phyloP scores from a whole-genome alignment of 495 filamentous ascomycete genomes.

The Emericellopsis terricola region DNA sequence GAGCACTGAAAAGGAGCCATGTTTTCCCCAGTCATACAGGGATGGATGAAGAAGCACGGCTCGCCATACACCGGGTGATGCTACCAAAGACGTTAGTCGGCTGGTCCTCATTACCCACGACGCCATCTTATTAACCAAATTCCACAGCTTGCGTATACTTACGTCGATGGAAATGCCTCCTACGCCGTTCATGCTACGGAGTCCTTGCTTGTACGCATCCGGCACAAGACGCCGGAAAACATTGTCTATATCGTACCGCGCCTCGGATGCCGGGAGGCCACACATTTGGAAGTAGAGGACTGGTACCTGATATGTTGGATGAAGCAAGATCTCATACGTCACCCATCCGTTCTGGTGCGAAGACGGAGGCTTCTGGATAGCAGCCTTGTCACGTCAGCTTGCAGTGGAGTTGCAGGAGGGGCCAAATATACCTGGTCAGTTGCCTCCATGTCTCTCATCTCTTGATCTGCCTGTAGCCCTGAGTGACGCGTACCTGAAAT shows the following conservation, averaged over 20 bases:
- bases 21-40: conserved; percentile 67
- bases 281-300: conserved; percentile 39
- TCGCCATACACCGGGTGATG: conserved; percentile 61
- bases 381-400: neutral
- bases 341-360: conserved; percentile 26
- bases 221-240: conserved; percentile 58
- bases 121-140: neutral
- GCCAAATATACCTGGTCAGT: conserved; percentile 22
- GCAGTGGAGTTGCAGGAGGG: neutral
- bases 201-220: conserved; percentile 32
- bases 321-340: conserved; percentile 40
- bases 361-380: too few relatives aligned
- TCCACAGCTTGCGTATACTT: conserved; percentile 28
- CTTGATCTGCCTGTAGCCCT: conserved; percentile 8
- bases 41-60: conserved; percentile 69
- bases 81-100: conserved; percentile 32
- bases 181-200: conserved; percentile 39
- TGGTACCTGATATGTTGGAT: conserved; percentile 36
- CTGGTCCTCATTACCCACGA: neutral
- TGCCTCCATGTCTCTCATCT: conserved; percentile 26
- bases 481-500: conserved; percentile 6
- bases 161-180: conserved; percentile 66
- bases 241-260: conserved; percentile 34
- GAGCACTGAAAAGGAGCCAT: conserved; percentile 39
- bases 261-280: conserved; percentile 22